Conservation (phyloP, 2,329 filamentous ascomycete species). For the Biscogniauxia sp. region DNA sequence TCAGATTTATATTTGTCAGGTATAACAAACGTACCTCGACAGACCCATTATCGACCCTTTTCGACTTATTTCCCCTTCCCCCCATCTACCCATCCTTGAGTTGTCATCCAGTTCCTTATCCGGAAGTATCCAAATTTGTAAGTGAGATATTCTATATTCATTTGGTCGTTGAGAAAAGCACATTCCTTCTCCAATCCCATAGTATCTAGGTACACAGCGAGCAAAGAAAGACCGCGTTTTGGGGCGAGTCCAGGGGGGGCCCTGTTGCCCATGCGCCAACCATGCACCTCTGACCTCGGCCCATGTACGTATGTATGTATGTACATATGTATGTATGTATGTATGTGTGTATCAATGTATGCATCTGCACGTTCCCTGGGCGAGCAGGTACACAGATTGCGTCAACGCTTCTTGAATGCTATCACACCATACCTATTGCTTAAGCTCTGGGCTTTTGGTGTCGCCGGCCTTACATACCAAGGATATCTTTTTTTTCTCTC, state of each 20-base stretch:
- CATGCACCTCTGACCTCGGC: conserved; percentile 18
- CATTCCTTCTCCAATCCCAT: not conserved
- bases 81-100: not conserved
- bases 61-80: not conserved
- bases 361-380: conserved; percentile 27
- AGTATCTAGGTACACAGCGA: not conserved
- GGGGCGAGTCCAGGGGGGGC: conserved; percentile 20
- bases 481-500: too few relatives aligned
- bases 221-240: conserved; percentile 3
- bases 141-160: not conserved
- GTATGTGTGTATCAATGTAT: conserved; percentile 9
- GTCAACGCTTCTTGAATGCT: conserved; percentile 17
- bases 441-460: conserved; percentile 4
- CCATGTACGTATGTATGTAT: conserved; percentile 22
- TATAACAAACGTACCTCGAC: not conserved
- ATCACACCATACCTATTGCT: conserved; percentile 13
- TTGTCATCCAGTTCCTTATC: not conserved
- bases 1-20: not conserved
- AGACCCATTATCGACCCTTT: not conserved
- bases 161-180: not conserved
- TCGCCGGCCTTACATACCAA: not conserved
- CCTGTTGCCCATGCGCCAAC: conserved; percentile 21
- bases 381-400: conserved; percentile 22
- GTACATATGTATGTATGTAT: too few relatives aligned
- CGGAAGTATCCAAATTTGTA: not conserved